Evolutionary conservation across 2,329 filamentous ascomycete species (phyloP), one percentile per base, ranked within the genome.

Genomic region (Fusarium napiforme): DNA sequence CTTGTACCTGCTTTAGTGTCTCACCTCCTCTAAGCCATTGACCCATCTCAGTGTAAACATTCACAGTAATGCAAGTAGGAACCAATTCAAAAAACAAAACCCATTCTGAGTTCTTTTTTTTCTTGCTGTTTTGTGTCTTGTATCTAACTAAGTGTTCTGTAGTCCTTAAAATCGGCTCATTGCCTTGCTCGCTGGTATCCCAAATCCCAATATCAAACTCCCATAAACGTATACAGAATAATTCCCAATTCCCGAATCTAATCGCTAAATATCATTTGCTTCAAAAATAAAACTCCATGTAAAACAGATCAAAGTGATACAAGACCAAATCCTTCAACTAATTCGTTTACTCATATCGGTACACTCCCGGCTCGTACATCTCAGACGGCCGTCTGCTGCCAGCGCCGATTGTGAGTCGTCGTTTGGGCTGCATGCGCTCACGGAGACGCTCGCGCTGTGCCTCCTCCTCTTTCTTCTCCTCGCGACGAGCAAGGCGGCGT

Each of bases 361-460:
- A 84, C 10, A 81, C 58, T 3, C 82, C 82, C 45, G 84, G 81
- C 19, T 83, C 82, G 73, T 83, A 84, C 36, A 77, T 64, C 5
- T 83, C 79, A 37, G 81, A 78, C 46, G 79, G 78, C 36, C 83
- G 79, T 30, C 81, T 78, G 69, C 79, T 80, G 57, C 80, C 80
- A 32, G 82, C 76, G 23, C 81, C 81, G 16, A 84, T 79, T 5
- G 81, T 81, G 6, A 82, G 79, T 3, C 82, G 79, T 23, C 83
- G 81, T 45, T 76, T 77, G 7, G 82, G 83, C 70, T 81, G 79
- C 79, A 84, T 82, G 26, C 84, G 81, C 76, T 86, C 83, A 64
- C 72, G 80, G 5, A 86, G 78, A 40, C 84, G 81, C 53, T 79
- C 78, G 18, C 75, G 79, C 78, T 83, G 81, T 5, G 81, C 83